A percentile compares a stretch with the other conserved stretches of the same genome.
Evolutionary conservation across 2,329 filamentous ascomycete species (phyloP).

Genomic region (Metarhizium brunneum): DNA sequence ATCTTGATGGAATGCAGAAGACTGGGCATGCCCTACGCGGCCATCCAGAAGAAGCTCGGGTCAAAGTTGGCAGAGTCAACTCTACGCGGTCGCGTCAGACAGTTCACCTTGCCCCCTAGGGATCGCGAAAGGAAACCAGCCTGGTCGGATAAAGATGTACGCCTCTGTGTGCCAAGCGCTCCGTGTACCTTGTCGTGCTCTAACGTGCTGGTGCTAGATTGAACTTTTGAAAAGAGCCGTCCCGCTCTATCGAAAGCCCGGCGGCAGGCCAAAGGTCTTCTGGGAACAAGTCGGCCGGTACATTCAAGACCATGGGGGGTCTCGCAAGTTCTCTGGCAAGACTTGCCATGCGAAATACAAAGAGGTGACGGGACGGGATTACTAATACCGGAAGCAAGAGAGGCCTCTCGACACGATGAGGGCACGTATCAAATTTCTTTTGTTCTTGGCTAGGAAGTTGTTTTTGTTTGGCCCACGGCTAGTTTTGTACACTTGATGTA

Average conservation of each 20-base stretch:
- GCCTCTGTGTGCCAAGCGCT: conserved; percentile 15
- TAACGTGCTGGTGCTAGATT: conserved; percentile 23
- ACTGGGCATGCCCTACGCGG: conserved; percentile 52
- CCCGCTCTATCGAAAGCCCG: neutral
- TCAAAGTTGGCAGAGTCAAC: conserved; percentile 63
- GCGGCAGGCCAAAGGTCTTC: conserved; percentile 37
- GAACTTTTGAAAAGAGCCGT: conserved; percentile 36
- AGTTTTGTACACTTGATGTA: no score
- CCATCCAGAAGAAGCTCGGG: conserved; percentile 46
- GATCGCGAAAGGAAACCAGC: conserved; percentile 55
- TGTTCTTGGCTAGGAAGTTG: no score
- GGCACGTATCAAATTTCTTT: no score
- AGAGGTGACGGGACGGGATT: neutral
- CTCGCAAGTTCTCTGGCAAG: conserved; percentile 49
- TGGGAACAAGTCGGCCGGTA: conserved; percentile 50
- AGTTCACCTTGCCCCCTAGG: conserved; percentile 53
- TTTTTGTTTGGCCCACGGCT: no score
- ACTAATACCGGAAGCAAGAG: neutral
- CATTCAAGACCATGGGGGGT: conserved; percentile 41
- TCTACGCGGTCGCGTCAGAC: conserved; percentile 57
- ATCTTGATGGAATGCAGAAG: conserved; percentile 45
- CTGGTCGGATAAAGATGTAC: conserved; percentile 56
- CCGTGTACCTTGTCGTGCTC: neutral
- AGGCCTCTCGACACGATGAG: no score
- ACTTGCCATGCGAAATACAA: conserved; percentile 46